Evolutionary conservation across 1,284 basidiomycete species (phyloP), one percentile per base, ranked within the genome.

Genomic region (Xanthoconium separans): DNA sequence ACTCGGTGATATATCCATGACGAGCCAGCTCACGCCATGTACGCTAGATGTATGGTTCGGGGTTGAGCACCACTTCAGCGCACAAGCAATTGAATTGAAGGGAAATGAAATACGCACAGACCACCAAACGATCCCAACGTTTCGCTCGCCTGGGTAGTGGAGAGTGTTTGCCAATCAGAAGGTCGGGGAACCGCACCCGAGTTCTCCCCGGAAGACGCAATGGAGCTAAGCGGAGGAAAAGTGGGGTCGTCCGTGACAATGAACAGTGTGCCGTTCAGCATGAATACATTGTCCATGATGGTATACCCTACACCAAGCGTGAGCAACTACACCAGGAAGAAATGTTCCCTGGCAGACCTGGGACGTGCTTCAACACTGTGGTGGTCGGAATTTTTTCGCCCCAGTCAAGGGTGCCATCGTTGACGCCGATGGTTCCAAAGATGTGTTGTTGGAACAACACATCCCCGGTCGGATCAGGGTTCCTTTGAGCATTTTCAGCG

Each of bases 221-320:
- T 84, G 1, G 74, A 69, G 9, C 66, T 69, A 27, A 83, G 67
- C 4, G 75, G 58, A 2, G 85, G 87, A 47, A 86, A 76, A 7
- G 73, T 63, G 9, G 73, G 73, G 50, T 81, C 72, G 60, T 89
- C 81, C 5, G 81, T 77, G 24, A 90, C 82, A 54, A 93, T 69
- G 67, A 84, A 91, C 51, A 92, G 75, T 7, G 80, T 81, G 12
- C 86, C 85, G 61, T 87, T 84, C 59, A 77, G 78, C 27, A 89
- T 68, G 58, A 88, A 82, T 24, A 92, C 76, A 56, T 89, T 86
- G 61, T 93, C 89, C 51, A 94, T 75, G 41, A 93, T 81, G 2
- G 89, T 92, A 74, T 86, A 91, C 2, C 92, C 91, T 91, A 63
- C 36, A 42, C 34, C 53, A 41, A 54, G 12, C 50, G 34, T 56